Base-by-base conservation (phyloP, 2,329 filamentous ascomycete species). In the Cordyceps tenuipes region DNA sequence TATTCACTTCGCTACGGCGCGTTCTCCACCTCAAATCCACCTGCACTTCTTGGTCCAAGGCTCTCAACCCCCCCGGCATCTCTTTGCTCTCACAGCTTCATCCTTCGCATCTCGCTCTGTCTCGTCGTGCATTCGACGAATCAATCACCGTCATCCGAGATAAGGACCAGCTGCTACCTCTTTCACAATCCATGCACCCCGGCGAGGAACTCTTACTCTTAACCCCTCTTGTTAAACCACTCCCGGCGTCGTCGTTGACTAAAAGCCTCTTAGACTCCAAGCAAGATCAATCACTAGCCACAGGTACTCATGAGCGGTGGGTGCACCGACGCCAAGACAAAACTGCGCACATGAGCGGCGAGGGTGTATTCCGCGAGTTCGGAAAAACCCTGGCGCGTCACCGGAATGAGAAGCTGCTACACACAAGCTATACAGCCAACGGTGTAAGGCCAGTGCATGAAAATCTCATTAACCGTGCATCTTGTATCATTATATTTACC, bases 371-470 rank as follows among this genome's bases (percentile, higher is more conserved):
- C 67, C 82, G 91, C 66, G 91, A 96, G 69, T 81, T 97, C 26
- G 93, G 93, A 1, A 84, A 90, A 66, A 90, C 90, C 7, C 77
- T 97, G n/a, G 92, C 93, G 12, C 82, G 93, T 57, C 89, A 91
- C 64, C 81, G 92, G 23, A 91, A 89, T 66, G 91, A 92, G 21
- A 90, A 94, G 68, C 84, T 97, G 6, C 77, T 97, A 17, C 91
- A 97, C 71, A 96, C 93, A 1, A 97, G 92, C 13, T 97, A 97
- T 69, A 97, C 93, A 0, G 90, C 91, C 1, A 96, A 96, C 66
- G 92, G 92, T 15, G 87, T 97, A 3, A 82, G 92, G 43, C 92
- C 92, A 71, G 89, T 96, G 0, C 93, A 97, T 70, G 93, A 97
- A 68, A 94, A 93, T 63, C 79, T 97, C 19, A 95, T 97, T 70